phyloP scores from a whole-genome alignment of 306 rosid genomes.

The Cicer chorassanicum region DNA sequence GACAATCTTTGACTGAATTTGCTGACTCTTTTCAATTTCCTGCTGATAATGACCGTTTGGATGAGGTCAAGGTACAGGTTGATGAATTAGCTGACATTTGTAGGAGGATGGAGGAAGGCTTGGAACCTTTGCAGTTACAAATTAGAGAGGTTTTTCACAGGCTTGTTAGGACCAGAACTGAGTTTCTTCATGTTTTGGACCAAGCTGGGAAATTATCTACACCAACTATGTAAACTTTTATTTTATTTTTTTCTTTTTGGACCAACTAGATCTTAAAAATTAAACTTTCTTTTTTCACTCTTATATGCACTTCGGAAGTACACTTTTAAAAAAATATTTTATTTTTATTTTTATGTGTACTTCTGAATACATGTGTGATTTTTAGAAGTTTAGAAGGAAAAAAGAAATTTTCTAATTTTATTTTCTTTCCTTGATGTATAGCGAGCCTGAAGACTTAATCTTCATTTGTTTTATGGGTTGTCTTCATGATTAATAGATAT shows the following conservation, averaged over 20 bases:
- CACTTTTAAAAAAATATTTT: too few species aligned
- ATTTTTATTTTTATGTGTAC: too few species aligned
- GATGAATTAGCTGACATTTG: slow-evolving; percentile 76
- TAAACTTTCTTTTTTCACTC: not conserved
- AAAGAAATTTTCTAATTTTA: not conserved
- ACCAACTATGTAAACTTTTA: slow-evolving; percentile 49
- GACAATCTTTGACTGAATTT: slow-evolving; percentile 62
- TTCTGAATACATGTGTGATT: too few species aligned
- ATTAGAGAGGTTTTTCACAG: slow-evolving; percentile 88
- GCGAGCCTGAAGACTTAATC: slow-evolving; percentile 7
- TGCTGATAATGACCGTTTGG: slow-evolving; percentile 57
- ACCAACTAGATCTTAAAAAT: not conserved
- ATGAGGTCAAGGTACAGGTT: slow-evolving; percentile 65
- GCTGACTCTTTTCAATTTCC: slow-evolving; percentile 74
- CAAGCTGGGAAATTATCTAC: slow-evolving; percentile 63
- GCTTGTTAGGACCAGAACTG: slow-evolving; percentile 81
- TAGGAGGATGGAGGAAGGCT: slow-evolving; percentile 77
- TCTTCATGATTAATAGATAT: slow-evolving; percentile 26
- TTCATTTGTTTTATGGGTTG: slow-evolving; percentile 26
- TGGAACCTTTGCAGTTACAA: slow-evolving; percentile 87
- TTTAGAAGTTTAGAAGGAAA: too few species aligned
- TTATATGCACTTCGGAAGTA: too few species aligned
- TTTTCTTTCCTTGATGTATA: slow-evolving; percentile 2
- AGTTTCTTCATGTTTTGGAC: slow-evolving; percentile 76
- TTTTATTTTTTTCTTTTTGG: not conserved